Evolutionary conservation across 495 filamentous ascomycete species (phyloP).

Genomic region (Penicillium chermesinum): DNA sequence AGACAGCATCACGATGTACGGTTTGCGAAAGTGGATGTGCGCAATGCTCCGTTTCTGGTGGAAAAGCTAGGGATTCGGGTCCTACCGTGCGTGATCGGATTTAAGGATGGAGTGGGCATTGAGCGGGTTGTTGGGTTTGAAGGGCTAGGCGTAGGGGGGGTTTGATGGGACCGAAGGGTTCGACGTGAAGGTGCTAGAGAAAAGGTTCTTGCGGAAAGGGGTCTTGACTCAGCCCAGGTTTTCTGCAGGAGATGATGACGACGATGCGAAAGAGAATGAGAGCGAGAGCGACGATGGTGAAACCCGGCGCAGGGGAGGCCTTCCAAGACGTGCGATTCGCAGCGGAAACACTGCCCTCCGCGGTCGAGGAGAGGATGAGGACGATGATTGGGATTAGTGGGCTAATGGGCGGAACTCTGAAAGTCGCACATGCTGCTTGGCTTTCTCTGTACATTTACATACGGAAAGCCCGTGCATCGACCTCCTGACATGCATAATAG

Average conservation of each 20-base stretch:
- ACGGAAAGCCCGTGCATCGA: too few relatives aligned
- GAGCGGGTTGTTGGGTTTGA: conserved; percentile 74
- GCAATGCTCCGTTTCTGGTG: conserved; percentile 68
- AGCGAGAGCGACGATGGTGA: conserved; percentile 27
- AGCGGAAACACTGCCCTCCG: conserved; percentile 20
- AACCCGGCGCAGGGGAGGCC: conserved; percentile 15
- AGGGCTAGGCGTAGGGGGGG: conserved; percentile 52
- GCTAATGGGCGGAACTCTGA: too few relatives aligned
- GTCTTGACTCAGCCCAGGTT: conserved; percentile 54
- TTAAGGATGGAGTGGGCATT: conserved; percentile 60
- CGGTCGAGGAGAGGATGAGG: conserved; percentile 43
- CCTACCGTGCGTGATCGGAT: conserved; percentile 70
- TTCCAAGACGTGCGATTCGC: conserved; percentile 48
- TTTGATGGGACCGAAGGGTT: conserved; percentile 56
- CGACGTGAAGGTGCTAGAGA: conserved; percentile 58
- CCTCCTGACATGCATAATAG: too few relatives aligned
- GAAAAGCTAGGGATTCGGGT: conserved; percentile 64
- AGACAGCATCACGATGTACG: conserved; percentile 61
- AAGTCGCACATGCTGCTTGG: too few relatives aligned
- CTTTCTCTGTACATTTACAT: too few relatives aligned
- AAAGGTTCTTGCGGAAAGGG: conserved; percentile 52
- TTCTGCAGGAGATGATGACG: conserved; percentile 37
- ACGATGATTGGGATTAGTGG: conserved; percentile 64
- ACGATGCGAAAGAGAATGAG: conserved; percentile 26
- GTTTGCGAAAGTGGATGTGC: conserved; percentile 65